Conservation (phyloP, 441 rosid genomes). For the Macaranga tanarius region DNA sequence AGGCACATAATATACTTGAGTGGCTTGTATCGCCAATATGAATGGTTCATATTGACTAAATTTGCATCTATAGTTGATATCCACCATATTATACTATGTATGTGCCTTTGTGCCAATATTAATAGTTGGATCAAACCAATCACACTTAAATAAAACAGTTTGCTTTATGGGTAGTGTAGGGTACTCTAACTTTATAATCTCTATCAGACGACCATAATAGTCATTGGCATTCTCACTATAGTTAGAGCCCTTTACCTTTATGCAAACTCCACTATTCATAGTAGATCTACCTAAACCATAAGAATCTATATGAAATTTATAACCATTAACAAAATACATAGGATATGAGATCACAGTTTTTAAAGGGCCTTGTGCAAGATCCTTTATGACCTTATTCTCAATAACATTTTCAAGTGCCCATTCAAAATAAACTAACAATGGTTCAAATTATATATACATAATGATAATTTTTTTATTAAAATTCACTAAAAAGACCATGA, state of each 20-base stretch:
- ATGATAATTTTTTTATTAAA: too few relatives aligned
- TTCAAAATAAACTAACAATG: too few relatives aligned
- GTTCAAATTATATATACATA: too few relatives aligned
- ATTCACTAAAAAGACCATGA: too few relatives aligned
- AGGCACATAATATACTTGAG: too few relatives aligned
- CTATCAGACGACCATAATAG: background rate
- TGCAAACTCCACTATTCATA: background rate
- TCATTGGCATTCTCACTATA: background rate
- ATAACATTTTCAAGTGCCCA: too few relatives aligned
- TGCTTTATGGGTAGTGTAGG: background rate
- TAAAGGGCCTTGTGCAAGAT: background rate
- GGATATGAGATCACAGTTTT: background rate
- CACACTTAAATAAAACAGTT: background rate
- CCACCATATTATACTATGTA: too few relatives aligned
- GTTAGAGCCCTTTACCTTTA: background rate
- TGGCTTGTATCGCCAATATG: too few relatives aligned
- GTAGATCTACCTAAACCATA: background rate
- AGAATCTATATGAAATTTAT: background rate
- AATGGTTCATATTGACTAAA: too few relatives aligned
- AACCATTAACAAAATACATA: background rate
- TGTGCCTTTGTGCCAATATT: too few relatives aligned
- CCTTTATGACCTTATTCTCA: background rate
- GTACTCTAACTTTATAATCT: background rate
- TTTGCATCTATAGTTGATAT: too few relatives aligned
- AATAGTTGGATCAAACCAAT: background rate